Base-by-base conservation (phyloP, 2,329 filamentous ascomycete genomes). In the Phaeosphaeria sp. region DNA sequence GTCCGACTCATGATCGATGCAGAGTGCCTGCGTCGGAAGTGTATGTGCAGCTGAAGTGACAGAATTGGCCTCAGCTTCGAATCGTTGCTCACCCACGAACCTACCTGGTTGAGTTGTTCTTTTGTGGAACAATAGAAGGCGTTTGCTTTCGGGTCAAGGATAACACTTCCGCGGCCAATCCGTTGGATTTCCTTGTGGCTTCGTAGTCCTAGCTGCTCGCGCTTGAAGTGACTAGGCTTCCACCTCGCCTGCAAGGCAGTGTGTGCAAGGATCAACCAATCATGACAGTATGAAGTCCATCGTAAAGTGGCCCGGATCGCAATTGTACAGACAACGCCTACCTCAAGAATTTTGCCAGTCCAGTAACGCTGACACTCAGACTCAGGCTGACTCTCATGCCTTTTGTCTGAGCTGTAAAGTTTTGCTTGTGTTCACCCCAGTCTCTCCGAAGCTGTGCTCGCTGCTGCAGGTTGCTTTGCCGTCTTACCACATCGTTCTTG, bases 351-450 rank as follows among this genome's bases (percentile, higher is more conserved):
- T 62, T 64, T 5, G 65, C 63, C 21, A 72, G 25, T 3, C 71
- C 71, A 15, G 64, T 69, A 6, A 67, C 50, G 46, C 62, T 63
- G 9, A 75, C 56, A 46, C 67, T 73, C 41, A 76, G 46, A 36
- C 69, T 73, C 52, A 75, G 50, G 44, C 68, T 74, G 30, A 76
- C 25, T 43, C 69, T 74, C 15, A 72, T 54, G 0, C 69, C 68
- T 47, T 68, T 72, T 1, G 61, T 59, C 49, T 72, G 62, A 4
- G 65, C 66, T 7, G 62, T 65, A 15, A 73, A 64, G 27, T 71
- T 61, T 5, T 73, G 65, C 21, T 50, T 68, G 41, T 64, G 65
- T 1, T 71, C 65, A 5, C 55, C 61, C 71, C 71, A 75, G 18
- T 75, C 69, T 27, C 65, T 60, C 23, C 56, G 60, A n/a, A 72